phyloP scores from a whole-genome alignment of 164 flowering plant genomes.

The Kalanchoe fedtschenkoi region DNA sequence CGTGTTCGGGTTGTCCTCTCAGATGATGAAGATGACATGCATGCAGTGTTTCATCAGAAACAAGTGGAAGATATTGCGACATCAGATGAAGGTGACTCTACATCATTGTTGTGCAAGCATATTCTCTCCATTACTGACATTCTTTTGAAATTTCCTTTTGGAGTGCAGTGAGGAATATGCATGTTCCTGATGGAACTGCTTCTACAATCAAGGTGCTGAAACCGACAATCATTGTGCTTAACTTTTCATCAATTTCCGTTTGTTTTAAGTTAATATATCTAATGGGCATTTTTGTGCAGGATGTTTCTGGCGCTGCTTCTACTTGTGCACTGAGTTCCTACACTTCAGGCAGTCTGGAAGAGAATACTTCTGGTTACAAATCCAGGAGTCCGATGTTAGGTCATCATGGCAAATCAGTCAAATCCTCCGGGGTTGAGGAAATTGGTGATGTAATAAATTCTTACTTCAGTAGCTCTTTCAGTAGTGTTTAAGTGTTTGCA shows the following conservation, averaged over 20 bases:
- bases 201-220: conserved; percentile 29
- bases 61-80: conserved; percentile 34
- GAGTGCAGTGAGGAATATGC: conserved; percentile 28
- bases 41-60: conserved; percentile 20
- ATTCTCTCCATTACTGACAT: background rate
- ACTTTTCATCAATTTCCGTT: background rate
- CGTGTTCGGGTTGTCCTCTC: conserved; percentile 71
- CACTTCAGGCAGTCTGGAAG: conserved; percentile 40
- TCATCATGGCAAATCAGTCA: conserved; percentile 17
- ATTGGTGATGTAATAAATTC: conserved; percentile 7
- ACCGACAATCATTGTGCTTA: background rate
- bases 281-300: conserved; percentile 25
- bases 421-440: conserved; percentile 22
- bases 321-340: conserved; percentile 24
- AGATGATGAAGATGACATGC: conserved; percentile 70
- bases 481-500: background rate
- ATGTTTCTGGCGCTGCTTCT: conserved; percentile 20
- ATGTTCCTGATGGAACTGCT: conserved; percentile 12
- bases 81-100: conserved; percentile 42
- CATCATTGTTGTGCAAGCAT: background rate
- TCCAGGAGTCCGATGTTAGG: conserved; percentile 21
- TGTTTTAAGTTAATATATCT: background rate
- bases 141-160: conserved; percentile 1
- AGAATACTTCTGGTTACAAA: conserved; percentile 52
- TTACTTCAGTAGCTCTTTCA: conserved; percentile 21